phyloP scores from a whole-genome alignment of 768 basidiomycete species.

The Filobasidium wieringae region DNA sequence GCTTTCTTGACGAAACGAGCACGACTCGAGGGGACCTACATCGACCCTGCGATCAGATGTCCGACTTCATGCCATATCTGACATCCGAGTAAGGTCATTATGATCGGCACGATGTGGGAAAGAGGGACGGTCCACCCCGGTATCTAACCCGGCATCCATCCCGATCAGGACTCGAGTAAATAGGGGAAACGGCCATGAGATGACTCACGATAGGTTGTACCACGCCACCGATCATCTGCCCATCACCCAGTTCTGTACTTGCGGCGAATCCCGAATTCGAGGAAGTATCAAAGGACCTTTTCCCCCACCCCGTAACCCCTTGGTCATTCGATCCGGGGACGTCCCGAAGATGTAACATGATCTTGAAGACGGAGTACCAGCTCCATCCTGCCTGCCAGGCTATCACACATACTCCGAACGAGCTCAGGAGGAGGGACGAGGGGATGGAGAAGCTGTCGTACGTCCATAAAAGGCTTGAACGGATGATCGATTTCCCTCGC shows the following conservation, averaged over 20 bases:
- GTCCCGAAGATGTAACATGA: not conserved
- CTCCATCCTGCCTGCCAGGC: not conserved
- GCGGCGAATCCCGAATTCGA: not conserved
- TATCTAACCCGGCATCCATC: not conserved
- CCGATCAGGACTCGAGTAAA: not conserved
- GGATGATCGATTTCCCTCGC: not conserved
- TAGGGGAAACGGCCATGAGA: no score
- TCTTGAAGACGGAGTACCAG: not conserved
- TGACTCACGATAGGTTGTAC: not conserved
- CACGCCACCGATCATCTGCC: not conserved
- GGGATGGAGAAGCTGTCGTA: not conserved
- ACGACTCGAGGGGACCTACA: constrained; percentile 3
- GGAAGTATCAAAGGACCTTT: not conserved
- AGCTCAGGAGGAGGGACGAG: not conserved
- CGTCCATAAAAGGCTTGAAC: not conserved
- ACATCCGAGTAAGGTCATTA: constrained; percentile 1
- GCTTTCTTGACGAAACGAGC: not conserved
- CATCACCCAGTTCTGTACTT: not conserved
- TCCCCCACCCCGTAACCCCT: not conserved
- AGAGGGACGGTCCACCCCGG: constrained; percentile 12
- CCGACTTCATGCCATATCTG: constrained; percentile 13
- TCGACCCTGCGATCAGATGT: constrained; percentile 6
- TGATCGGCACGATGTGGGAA: constrained; percentile 7
- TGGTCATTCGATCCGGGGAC: not conserved
- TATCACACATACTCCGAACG: not conserved